Evolutionary conservation across 176 grass and related monocot genomes (phyloP).

Genomic region (Pontederia crassipes): DNA sequence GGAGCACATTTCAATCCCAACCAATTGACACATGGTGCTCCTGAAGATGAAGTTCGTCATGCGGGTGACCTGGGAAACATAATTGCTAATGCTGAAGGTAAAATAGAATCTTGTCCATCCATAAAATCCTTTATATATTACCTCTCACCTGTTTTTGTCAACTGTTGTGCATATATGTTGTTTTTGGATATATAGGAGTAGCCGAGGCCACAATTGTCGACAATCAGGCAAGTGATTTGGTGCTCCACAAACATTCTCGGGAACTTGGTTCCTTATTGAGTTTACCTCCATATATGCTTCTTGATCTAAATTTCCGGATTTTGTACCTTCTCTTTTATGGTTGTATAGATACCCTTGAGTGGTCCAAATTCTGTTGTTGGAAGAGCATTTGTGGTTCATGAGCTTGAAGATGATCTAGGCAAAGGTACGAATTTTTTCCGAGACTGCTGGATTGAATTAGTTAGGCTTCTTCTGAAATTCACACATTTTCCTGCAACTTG

Average conservation of each 20-base stretch:
- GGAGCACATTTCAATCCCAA: slow-evolving; percentile 93
- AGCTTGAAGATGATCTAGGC: slow-evolving; percentile 94
- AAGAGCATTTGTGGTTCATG: slow-evolving; percentile 97
- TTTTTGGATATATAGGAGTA: slow-evolving; percentile 48
- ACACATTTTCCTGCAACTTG: slow-evolving; percentile 10
- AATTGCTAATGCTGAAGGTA: slow-evolving; percentile 86
- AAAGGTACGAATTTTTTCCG: slow-evolving; percentile 40
- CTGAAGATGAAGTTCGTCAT: slow-evolving; percentile 46
- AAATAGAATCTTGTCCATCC: slow-evolving; percentile 13
- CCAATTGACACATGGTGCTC: slow-evolving; percentile 54
- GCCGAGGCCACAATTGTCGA: slow-evolving; percentile 80
- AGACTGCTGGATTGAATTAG: neutral
- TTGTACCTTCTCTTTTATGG: slow-evolving; percentile 4
- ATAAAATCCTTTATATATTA: neutral
- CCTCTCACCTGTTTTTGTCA: neutral
- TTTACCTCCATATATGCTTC: neutral
- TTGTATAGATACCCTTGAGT: slow-evolving; percentile 69
- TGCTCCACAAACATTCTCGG: neutral
- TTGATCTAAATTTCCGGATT: neutral
- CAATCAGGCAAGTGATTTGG: slow-evolving; percentile 42
- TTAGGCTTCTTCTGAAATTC: slow-evolving; percentile 6
- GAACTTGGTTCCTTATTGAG: no score
- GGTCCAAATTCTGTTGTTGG: slow-evolving; percentile 82
- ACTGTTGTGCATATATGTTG: slow-evolving; percentile 8
- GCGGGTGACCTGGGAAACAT: slow-evolving; percentile 51